Percentiles rank a stretch among this genome's conserved stretches.
phyloP scores from a whole-genome alignment of 345 rosid genomes.

The Cardamine chenopodiifolia region DNA sequence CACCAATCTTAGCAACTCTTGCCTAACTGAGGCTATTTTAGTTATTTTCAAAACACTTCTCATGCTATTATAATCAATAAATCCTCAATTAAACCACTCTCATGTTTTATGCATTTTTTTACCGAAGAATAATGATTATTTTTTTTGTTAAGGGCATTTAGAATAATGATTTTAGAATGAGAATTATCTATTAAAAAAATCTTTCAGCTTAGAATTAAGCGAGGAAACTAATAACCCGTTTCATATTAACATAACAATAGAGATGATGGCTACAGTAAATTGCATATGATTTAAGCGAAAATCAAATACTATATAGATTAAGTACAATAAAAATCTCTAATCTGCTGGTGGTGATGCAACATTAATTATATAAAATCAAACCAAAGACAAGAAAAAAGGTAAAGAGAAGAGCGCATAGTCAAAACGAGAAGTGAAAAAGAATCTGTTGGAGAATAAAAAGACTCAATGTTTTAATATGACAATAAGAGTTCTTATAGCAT shows the following conservation, averaged over 20 bases:
- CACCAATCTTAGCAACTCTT: conserved; percentile 25
- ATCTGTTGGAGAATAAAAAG: conserved; percentile 33
- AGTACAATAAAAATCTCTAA: background rate
- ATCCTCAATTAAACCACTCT: background rate
- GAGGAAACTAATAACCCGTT: conserved; percentile 3
- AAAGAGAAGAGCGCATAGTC: conserved; percentile 30
- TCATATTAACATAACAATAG: conserved; percentile 11
- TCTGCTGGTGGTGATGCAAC: conserved; percentile 28
- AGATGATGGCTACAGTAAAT: background rate
- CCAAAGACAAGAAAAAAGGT: background rate
- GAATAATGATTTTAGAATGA: background rate
- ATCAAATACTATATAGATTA: background rate
- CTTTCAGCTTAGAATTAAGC: background rate
- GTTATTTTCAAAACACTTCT: conserved; percentile 16
- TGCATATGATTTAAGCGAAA: conserved; percentile 6
- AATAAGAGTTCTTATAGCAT: conserved; percentile 24
- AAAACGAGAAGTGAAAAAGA: conserved; percentile 41
- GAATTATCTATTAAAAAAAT: background rate
- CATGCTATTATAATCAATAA: background rate
- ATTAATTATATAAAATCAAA: background rate
- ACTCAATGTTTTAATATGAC: conserved; percentile 10
- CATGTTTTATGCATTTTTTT: background rate
- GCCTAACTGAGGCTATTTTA: conserved; percentile 39
- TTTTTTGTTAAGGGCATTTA: no score
- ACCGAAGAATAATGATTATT: no score